phyloP scores from a whole-genome alignment of 169 alveolate species.

The Plasmodium gaboni region DNA sequence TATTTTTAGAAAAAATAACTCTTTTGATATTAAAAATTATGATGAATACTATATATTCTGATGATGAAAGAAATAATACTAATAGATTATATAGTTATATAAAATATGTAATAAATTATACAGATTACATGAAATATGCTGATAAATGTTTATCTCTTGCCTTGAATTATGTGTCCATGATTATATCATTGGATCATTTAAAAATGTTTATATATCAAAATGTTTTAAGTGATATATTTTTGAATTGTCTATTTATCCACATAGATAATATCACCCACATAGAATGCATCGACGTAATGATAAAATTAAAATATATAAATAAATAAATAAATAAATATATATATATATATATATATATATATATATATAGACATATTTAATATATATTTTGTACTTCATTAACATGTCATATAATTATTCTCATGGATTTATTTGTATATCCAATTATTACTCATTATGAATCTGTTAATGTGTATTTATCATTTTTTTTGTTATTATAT shows the following conservation, averaged over 20 bases:
- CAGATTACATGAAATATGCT: conserved; percentile 49
- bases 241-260: conserved; percentile 40
- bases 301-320: neutral
- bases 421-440: too few relatives aligned
- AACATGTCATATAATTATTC: too few relatives aligned
- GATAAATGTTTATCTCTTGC: conserved; percentile 55
- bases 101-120: conserved; percentile 35
- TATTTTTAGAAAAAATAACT: conserved; percentile 56
- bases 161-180: conserved; percentile 48
- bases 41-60: conserved; percentile 45
- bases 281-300: conserved; percentile 58
- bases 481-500: neutral
- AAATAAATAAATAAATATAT: neutral
- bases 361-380: neutral
- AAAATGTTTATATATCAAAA: conserved; percentile 59
- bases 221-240: conserved; percentile 37
- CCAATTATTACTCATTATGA: neutral
- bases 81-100: conserved; percentile 34
- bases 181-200: conserved; percentile 35
- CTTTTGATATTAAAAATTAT: conserved; percentile 49
- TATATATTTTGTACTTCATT: neutral
- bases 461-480: neutral
- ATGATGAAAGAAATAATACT: conserved; percentile 36
- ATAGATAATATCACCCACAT: conserved; percentile 53
- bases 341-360: neutral